Conservation (phyloP, 345 rosid species). For the Eucalyptus regnans region DNA sequence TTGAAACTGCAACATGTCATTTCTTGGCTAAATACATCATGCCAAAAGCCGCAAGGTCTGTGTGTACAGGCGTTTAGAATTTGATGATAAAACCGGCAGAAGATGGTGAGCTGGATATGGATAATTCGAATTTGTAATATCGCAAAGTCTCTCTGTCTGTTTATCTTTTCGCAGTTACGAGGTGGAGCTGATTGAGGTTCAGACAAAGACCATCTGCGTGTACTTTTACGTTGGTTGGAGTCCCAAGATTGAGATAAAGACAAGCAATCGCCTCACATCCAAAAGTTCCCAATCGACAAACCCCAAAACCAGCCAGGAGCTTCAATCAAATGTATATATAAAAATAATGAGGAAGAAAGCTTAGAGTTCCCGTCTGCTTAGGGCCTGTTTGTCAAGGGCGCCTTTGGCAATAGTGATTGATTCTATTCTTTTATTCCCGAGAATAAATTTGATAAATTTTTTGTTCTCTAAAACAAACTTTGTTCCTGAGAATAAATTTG, state of each 20-base stretch:
- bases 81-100: background rate
- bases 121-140: background rate
- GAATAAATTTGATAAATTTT: too few relatives aligned
- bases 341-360: background rate
- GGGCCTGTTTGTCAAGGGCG: background rate
- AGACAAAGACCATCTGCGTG: background rate
- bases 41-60: background rate
- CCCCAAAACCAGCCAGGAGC: background rate
- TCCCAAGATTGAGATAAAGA: background rate
- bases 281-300: background rate
- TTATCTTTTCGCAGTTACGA: background rate
- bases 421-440: fast-evolving
- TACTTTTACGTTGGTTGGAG: background rate
- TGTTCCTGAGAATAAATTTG: too few relatives aligned
- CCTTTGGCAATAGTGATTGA: too few relatives aligned
- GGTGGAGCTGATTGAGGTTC: background rate
- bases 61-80: background rate
- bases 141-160: background rate
- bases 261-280: background rate
- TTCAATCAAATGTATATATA: background rate
- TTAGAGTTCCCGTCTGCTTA: background rate
- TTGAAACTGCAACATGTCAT: background rate
- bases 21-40: background rate
- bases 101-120: background rate
- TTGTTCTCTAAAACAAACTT: fast-evolving